Conservation (phyloP, 129 eudicot genomes). For the Lactuca sativa region DNA sequence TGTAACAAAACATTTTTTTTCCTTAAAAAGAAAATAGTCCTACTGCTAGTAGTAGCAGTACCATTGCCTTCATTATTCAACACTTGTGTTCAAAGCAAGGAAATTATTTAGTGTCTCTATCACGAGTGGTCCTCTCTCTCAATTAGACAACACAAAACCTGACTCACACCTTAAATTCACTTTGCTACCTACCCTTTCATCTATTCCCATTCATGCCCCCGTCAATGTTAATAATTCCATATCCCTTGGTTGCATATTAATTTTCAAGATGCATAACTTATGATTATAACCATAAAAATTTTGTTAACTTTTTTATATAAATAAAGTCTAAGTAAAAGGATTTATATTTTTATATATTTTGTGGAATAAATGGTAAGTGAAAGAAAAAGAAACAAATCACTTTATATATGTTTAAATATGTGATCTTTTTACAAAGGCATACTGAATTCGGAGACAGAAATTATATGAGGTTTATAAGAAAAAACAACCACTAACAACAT, state of each 20-base stretch:
- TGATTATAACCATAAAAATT: neutral
- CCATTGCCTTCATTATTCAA: constrained; percentile 14
- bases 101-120: constrained; percentile 40
- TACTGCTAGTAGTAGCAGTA: constrained; percentile 18
- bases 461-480: too few species aligned
- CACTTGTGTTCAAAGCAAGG: constrained; percentile 39
- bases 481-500: too few species aligned
- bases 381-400: too few species aligned
- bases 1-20: constrained; percentile 2
- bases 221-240: neutral
- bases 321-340: too few species aligned
- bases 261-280: neutral
- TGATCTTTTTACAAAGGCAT: too few species aligned
- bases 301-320: too few species aligned
- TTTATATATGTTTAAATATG: too few species aligned
- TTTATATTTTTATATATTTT: too few species aligned
- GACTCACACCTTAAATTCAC: constrained; percentile 37
- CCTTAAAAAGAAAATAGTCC: constrained; percentile 21
- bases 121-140: constrained; percentile 35
- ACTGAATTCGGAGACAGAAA: too few species aligned
- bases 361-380: too few species aligned
- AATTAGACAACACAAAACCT: constrained; percentile 38
- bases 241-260: neutral
- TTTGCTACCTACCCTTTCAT: constrained; percentile 37
- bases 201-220: constrained; percentile 22